Percentiles rank a stretch among this genome's conserved stretches.
Conservation (phyloP, 2,329 filamentous ascomycete genomes). For the Ophiostoma ulmi region DNA sequence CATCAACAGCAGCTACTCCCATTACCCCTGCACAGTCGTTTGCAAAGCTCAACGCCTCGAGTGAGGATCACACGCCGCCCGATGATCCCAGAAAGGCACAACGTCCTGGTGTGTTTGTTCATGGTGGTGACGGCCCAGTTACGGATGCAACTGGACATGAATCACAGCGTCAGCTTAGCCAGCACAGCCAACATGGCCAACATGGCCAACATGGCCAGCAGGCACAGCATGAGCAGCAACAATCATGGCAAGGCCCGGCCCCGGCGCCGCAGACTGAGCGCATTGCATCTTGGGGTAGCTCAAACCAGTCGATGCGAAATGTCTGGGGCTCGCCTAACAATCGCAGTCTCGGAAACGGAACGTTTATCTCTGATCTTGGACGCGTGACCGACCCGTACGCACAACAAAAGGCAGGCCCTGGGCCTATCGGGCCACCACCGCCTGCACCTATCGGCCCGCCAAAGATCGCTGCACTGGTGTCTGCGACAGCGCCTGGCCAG, state of each 20-base stretch:
- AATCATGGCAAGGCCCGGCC: conserved; percentile 38
- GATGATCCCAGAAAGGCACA: not conserved
- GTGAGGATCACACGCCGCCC: not conserved
- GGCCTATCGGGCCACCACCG: conserved; percentile 32
- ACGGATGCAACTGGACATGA: not conserved
- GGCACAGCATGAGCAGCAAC: conserved; percentile 13
- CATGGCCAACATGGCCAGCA: conserved; percentile 10
- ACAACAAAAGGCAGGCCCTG: conserved; percentile 24
- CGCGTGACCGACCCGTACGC: conserved; percentile 39
- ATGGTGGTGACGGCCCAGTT: not conserved
- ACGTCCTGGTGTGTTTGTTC: not conserved
- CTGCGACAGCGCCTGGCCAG: not conserved
- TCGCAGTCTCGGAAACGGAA: conserved; percentile 70
- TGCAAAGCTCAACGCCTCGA: conserved; percentile 1
- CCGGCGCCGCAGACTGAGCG: conserved; percentile 41
- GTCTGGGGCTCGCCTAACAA: conserved; percentile 72
- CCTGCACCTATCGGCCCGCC: conserved; percentile 16
- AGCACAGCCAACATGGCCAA: conserved; percentile 24
- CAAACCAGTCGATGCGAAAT: conserved; percentile 48
- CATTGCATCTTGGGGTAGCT: conserved; percentile 47
- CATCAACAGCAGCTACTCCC: not conserved
- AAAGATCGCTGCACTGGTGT: conserved; percentile 15
- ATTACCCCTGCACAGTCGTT: conserved; percentile 6
- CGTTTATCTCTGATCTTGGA: conserved; percentile 61
- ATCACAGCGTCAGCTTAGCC: conserved; percentile 26